A percentile compares a stretch with the other conserved stretches of the same genome.
Conservation (phyloP, 2,329 filamentous ascomycete genomes). For the Samsoniella hepiali region DNA sequence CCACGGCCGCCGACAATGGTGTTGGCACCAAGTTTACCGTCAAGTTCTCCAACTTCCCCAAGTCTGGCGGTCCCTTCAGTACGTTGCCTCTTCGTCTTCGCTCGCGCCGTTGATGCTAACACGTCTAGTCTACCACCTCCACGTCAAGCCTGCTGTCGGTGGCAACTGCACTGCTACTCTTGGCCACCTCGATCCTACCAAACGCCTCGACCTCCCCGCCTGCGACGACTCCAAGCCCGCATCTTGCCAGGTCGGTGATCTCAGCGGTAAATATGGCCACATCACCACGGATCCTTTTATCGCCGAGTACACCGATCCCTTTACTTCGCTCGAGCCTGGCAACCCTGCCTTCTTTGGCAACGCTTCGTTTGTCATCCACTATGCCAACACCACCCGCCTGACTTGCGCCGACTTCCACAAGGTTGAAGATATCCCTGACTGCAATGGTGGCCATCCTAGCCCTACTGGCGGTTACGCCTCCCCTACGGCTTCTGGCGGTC, state of each 20-base stretch:
- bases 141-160: conserved; percentile 60
- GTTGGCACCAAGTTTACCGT: conserved; percentile 55
- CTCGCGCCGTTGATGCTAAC: conserved; percentile 16
- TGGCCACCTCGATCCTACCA: conserved; percentile 68
- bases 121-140: conserved; percentile 66
- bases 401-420: conserved; percentile 60
- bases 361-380: conserved; percentile 62
- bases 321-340: conserved; percentile 50
- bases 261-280: conserved; percentile 69
- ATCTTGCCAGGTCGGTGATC: conserved; percentile 73
- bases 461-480: conserved; percentile 11
- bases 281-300: conserved; percentile 51
- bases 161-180: conserved; percentile 70
- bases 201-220: conserved; percentile 57
- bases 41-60: conserved; percentile 56
- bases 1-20: conserved; percentile 44
- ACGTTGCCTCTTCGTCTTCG: conserved; percentile 30
- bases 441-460: conserved; percentile 8
- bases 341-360: conserved; percentile 61
- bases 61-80: conserved; percentile 58
- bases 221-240: conserved; percentile 57
- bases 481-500: conserved; percentile 10
- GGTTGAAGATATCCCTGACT: conserved; percentile 18
- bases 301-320: conserved; percentile 53
- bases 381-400: conserved; percentile 60